phyloP scores from a whole-genome alignment of 2,329 filamentous ascomycete species.

The Trichoderma sp. region DNA sequence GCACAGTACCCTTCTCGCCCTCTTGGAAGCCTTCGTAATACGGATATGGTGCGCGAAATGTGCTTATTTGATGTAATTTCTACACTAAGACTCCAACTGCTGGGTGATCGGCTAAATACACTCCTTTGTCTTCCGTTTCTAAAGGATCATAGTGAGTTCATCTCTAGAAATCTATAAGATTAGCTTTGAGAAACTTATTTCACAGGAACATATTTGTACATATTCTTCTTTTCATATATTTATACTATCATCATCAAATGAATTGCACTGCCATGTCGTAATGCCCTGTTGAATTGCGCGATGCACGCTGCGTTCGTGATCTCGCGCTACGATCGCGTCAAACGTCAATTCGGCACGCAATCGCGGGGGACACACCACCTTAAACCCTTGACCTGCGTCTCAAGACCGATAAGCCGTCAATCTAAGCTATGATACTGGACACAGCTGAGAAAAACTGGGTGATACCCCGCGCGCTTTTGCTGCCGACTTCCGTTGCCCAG shows the following conservation, averaged over 20 bases:
- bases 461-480: background rate
- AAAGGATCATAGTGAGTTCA: background rate
- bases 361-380: conserved; percentile 25
- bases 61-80: no score
- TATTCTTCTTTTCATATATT: no score
- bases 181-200: no score
- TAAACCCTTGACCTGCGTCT: background rate
- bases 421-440: background rate
- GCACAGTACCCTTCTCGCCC: no score
- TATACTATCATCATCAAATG: no score
- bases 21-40: no score
- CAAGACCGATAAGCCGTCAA: conserved; percentile 3
- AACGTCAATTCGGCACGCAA: conserved; percentile 24
- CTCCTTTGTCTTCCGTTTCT: background rate
- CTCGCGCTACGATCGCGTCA: conserved; percentile 19
- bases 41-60: no score
- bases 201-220: no score
- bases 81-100: no score
- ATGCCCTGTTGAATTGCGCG: conserved; percentile 13
- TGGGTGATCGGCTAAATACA: no score
- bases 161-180: background rate
- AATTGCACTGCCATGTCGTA: background rate
- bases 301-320: conserved; percentile 20
- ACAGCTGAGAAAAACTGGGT: background rate
- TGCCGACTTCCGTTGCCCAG: conserved; percentile 16